phyloP scores from a whole-genome alignment of 805 yeast species.

The Dipodascus geniculatus region DNA sequence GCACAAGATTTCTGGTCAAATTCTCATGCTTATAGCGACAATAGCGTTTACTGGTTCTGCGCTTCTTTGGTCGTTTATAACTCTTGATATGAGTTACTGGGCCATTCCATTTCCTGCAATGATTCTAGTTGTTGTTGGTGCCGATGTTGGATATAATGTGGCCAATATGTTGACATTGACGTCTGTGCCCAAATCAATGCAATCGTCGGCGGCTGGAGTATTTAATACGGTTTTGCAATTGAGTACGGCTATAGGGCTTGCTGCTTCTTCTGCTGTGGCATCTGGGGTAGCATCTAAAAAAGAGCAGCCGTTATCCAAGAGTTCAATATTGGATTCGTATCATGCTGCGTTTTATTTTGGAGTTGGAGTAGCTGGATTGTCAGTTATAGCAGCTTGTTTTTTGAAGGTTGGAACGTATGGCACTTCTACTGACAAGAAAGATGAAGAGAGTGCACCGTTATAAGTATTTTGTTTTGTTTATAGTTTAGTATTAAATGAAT shows the following conservation, averaged over 20 bases:
- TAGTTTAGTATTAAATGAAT: too few species aligned
- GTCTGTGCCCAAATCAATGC: conserved; percentile 29
- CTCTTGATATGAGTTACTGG: conserved; percentile 29
- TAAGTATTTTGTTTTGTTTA: too few species aligned
- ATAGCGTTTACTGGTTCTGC: conserved; percentile 29
- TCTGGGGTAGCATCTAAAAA: conserved; percentile 8
- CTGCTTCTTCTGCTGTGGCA: conserved; percentile 30
- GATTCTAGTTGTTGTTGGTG: conserved; percentile 32
- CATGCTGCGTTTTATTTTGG: conserved; percentile 30
- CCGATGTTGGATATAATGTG: conserved; percentile 37
- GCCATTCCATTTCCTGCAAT: conserved; percentile 36
- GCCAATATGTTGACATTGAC: conserved; percentile 33
- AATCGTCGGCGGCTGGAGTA: conserved; percentile 38
- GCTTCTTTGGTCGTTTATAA: conserved; percentile 33
- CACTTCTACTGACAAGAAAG: background rate
- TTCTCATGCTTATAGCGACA: conserved; percentile 28
- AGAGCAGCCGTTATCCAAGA: conserved; percentile 7
- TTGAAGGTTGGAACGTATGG: conserved; percentile 27
- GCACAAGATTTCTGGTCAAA: conserved; percentile 33
- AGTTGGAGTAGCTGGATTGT: conserved; percentile 25
- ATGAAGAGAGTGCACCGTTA: background rate
- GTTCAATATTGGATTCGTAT: conserved; percentile 10
- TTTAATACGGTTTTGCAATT: conserved; percentile 35
- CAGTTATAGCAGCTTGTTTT: conserved; percentile 25
- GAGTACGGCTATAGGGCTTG: conserved; percentile 32